These are phyloP conservation scores for Aureobasidium sp. DNA, from an alignment of 2,329 filamentous ascomycete species.

Conservation along the genomic window DNA sequence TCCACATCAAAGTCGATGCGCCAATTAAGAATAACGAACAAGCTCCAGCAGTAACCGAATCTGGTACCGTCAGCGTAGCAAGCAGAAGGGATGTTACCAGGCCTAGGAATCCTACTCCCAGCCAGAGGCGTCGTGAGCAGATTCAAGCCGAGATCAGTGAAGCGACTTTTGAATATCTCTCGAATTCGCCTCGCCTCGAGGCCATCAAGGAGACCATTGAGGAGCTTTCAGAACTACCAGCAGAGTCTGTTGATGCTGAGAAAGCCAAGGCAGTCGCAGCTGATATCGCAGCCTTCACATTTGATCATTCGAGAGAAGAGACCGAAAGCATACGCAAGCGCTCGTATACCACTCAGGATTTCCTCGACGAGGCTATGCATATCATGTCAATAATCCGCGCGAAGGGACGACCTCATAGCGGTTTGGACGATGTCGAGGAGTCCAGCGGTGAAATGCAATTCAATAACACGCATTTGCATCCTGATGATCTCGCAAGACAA, in stretches of 20 bases:
- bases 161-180: constrained; percentile 37
- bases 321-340: constrained; percentile 49
- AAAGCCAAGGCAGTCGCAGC: constrained; percentile 36
- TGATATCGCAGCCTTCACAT: constrained; percentile 40
- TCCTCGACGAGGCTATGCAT: constrained; percentile 84
- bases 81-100: constrained; percentile 42
- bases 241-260: constrained; percentile 26
- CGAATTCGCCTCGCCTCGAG: constrained; percentile 35
- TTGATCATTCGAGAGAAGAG: constrained; percentile 31
- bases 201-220: constrained; percentile 37
- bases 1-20: constrained; percentile 10
- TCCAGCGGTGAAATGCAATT: constrained; percentile 40
- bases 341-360: constrained; percentile 91
- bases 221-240: constrained; percentile 27
- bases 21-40: not conserved
- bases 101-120: constrained; percentile 62
- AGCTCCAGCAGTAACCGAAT: constrained; percentile 33
- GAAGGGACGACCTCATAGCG: constrained; percentile 61
- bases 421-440: constrained; percentile 67
- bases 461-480: constrained; percentile 12
- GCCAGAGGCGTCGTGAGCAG: constrained; percentile 42
- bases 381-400: constrained; percentile 91
- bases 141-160: constrained; percentile 39
- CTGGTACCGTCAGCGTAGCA: constrained; percentile 28
- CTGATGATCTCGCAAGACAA: constrained; percentile 8